These are phyloP conservation scores for Sporothrix protearum DNA, from an alignment of 2,329 filamentous ascomycete genomes.

Conservation along the genomic window DNA sequence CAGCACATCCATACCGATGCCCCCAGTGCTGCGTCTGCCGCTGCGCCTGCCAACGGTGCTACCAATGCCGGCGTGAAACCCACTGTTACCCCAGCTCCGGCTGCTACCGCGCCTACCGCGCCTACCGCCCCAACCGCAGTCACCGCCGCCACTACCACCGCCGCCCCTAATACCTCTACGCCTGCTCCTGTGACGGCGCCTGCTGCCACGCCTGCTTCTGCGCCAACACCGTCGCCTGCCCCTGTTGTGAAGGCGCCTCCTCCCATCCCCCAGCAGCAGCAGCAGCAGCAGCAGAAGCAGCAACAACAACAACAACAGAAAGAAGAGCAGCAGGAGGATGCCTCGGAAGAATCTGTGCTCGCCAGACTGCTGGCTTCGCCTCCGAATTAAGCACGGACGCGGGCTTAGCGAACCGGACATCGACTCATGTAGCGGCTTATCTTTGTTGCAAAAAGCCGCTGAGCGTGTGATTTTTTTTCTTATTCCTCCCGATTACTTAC, in stretches of 20 bases:
- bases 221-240: neutral
- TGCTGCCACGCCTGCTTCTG: neutral
- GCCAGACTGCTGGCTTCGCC: constrained; percentile 13
- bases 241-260: neutral
- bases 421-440: too few species aligned
- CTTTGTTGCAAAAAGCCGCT: too few species aligned
- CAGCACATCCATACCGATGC: neutral
- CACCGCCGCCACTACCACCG: neutral
- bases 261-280: neutral
- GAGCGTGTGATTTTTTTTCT: too few species aligned
- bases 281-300: neutral
- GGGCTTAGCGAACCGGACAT: too few species aligned
- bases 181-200: neutral
- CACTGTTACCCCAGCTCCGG: neutral
- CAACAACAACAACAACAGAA: constrained; percentile 2
- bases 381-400: neutral
- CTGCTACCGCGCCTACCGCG: neutral
- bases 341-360: constrained; percentile 21
- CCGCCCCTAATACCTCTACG: neutral
- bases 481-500: too few species aligned
- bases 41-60: neutral
- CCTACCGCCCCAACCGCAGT: neutral
- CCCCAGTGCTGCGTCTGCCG: neutral
- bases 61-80: neutral
- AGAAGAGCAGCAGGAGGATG: constrained; percentile 16